These are phyloP conservation scores for Strigomonas galati DNA, from an alignment of 208 protist genomes.

Conservation along the genomic window DNA sequence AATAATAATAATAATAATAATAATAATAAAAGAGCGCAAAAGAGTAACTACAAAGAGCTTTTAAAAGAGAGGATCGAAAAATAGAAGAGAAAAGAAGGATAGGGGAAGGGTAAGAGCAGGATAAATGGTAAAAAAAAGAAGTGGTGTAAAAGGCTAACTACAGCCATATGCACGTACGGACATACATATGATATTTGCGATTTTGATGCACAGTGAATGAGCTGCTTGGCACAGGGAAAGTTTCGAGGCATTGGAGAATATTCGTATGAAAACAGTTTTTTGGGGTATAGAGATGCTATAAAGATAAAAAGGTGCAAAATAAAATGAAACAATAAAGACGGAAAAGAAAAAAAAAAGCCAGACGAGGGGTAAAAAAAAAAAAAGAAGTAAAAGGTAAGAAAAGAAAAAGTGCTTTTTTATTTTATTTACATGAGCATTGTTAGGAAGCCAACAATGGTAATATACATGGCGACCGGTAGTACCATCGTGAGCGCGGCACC, in stretches of 20 bases:
- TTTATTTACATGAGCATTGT: neutral
- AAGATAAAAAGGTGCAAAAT: constrained; percentile 8
- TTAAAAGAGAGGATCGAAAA: no score
- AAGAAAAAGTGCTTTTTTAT: neutral
- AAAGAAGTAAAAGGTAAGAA: neutral
- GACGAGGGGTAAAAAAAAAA: neutral
- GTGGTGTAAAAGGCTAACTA: no score
- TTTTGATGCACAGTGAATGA: no score
- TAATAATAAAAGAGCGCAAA: neutral
- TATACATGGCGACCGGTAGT: neutral
- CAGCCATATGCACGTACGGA: no score
- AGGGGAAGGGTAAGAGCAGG: neutral
- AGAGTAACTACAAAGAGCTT: neutral
- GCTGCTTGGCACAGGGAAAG: no score
- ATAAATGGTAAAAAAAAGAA: constrained; percentile 8
- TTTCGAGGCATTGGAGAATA: no score
- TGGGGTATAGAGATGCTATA: no score
- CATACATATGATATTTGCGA: no score
- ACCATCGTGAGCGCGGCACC: neutral
- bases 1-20: no score
- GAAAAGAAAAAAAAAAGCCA: neutral
- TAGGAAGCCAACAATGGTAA: neutral
- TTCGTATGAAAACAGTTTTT: no score
- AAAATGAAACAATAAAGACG: neutral
- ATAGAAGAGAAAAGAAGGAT: neutral